Evolutionary conservation across 2,329 filamentous ascomycete genomes (phyloP).

Genomic region (Ambrosiella xylebori): DNA sequence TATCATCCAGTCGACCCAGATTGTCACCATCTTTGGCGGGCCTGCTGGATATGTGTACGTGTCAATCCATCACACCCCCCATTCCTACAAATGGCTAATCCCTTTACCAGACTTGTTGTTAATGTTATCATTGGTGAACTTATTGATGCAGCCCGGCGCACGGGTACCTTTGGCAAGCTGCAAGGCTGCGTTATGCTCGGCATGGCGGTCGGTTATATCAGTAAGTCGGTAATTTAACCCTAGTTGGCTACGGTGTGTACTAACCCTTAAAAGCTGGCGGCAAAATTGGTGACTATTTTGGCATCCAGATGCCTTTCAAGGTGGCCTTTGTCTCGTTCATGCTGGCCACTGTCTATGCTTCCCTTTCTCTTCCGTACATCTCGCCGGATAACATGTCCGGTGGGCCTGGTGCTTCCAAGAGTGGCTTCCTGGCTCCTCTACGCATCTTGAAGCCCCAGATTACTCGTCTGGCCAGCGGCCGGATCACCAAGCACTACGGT

Average conservation of each 20-base stretch:
- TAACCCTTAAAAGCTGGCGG: slow-evolving; percentile 33
- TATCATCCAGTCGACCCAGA: slow-evolving; percentile 49
- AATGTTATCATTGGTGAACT: slow-evolving; percentile 54
- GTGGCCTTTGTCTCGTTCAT: slow-evolving; percentile 42
- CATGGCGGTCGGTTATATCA: slow-evolving; percentile 43
- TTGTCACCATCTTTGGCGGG: slow-evolving; percentile 51
- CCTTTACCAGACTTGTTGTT: slow-evolving; percentile 32
- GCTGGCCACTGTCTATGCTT: slow-evolving; percentile 25
- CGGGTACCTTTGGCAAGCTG: slow-evolving; percentile 46
- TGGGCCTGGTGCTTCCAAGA: slow-evolving; percentile 20
- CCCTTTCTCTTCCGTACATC: slow-evolving; percentile 31
- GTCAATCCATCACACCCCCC: fast-evolving
- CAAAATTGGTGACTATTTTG: slow-evolving; percentile 43
- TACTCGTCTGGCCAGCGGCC: slow-evolving; percentile 33
- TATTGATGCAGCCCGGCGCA: slow-evolving; percentile 40
- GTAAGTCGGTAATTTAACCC: slow-evolving; percentile 20
- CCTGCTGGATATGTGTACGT: slow-evolving; percentile 46
- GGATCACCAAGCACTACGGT: slow-evolving; percentile 37
- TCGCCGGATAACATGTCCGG: slow-evolving; percentile 24
- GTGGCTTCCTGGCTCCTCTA: slow-evolving; percentile 45
- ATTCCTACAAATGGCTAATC: not conserved
- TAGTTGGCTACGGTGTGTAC: not conserved
- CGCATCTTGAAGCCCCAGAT: slow-evolving; percentile 42
- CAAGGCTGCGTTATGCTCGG: slow-evolving; percentile 53
- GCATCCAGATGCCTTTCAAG: slow-evolving; percentile 47